Base-by-base conservation (phyloP, 306 rosid genomes). In the Dicorynia guianensis region DNA sequence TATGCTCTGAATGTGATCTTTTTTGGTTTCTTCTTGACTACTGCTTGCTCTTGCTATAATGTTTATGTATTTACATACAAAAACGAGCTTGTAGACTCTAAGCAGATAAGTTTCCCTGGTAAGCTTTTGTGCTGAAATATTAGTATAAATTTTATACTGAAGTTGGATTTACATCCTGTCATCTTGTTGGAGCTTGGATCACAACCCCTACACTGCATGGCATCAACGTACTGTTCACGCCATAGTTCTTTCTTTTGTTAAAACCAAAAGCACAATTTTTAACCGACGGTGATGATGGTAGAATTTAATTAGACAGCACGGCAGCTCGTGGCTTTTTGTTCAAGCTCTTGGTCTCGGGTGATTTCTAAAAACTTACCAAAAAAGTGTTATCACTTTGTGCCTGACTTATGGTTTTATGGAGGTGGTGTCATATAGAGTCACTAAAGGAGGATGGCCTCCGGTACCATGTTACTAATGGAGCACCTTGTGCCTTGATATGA, bases 51-150 rank as follows among this genome's bases (percentile, higher is more conserved):
- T 52, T 52, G 57, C 33, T 53, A 4, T 17, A 33, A 49, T 18
- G 30, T 25, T 25, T 25, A 2, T 25, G 30, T 25, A 25, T 25
- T 1, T 25, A 25, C 2, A 25, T 25, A 2, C 30, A 25, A 25
- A 25, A 14, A 30, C 80, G 80, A 74, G 80, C 46, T 68, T 15
- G 33, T 17, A 63, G 70, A 62, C 40, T 60, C 49, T 25, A 34
- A 8, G 34, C 60, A 67, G 67, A 74, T 40, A 44, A 56, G 34
- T 75, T 55, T 62, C 42, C n/a, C 35, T 69, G 67, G 64, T 67
- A 54, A 67, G 15, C 54, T 53, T 54, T 70, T 17, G 54, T 34
- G 49, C 54, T 64, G 11, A 34, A 25, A 25, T 60, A 54, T 63
- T 5, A 20, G 15, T 54, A 25, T 25, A 1, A 1, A 25, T n/a